Evolutionary conservation across 2,329 filamentous ascomycete genomes (phyloP), one percentile per base, ranked within the genome.

Genomic region (Cytospora paraplurivora): DNA sequence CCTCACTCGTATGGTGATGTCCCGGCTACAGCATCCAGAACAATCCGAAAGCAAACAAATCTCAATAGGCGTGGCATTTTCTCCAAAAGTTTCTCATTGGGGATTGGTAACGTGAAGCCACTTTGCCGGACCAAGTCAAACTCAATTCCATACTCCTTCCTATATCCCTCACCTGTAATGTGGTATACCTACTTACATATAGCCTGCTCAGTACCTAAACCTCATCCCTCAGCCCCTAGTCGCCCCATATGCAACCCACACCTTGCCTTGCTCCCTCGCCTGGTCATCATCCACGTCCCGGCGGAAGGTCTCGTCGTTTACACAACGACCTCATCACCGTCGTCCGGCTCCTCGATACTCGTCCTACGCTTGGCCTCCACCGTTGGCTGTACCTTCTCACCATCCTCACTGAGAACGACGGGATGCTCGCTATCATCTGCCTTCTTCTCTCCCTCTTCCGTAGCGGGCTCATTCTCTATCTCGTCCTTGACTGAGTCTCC

Each of bases 341-440:
- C 65, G 62, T 86, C 84, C 7, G 82, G 81, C 62, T 86, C 84
- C 72, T 87, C 84, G 56, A 87, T 84, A 71, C 83, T 86, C 41
- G 82, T 86, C 68, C 84, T 75, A 60, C 79, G 75, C 68, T 77
- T 78, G 2, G 84, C 84, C 71, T 85, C 82, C 7, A 83, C 76
- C 0, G 82, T 81, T 7, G 76, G 72, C 66, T 76, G 75, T 17
- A 82, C 77, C 66, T 72, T 77, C 64, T 77, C 74, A 47, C 77
- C 77, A 58, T 81, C 77, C 17, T 81, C 78, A 10, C 73, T 71
- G 11, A 75, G 58, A 4, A 75, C 68, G 7, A 63, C 63, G 1
- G 69, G 66, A 4, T 53, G 68, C 49, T 68, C 69, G 33, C 67
- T 62, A 10, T 56, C 62, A 19, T 70, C 57, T 52, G 68, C 64